phyloP scores from a whole-genome alignment of 257 asterid genomes.

The Hygrophila difformis region DNA sequence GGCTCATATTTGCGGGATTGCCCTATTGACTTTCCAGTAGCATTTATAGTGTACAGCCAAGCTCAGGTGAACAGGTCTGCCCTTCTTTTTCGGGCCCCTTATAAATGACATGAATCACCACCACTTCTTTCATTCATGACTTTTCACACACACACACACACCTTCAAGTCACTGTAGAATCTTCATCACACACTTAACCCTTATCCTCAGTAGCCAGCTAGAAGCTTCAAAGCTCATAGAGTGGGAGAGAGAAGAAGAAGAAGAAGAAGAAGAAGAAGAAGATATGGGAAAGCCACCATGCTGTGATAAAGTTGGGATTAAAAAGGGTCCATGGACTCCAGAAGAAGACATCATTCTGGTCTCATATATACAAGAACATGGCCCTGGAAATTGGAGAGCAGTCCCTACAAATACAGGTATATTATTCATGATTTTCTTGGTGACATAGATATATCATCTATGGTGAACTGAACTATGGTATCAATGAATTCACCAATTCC shows the following conservation, averaged over 20 bases:
- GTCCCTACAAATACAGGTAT: constrained; percentile 69
- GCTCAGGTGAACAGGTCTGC: constrained; percentile 26
- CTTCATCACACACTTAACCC: neutral
- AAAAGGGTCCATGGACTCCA: constrained; percentile 95
- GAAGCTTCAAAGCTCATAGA: neutral
- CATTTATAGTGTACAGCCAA: constrained; percentile 16
- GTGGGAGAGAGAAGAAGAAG: no score
- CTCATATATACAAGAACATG: constrained; percentile 69
- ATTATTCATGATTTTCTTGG: neutral
- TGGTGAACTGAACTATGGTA: neutral
- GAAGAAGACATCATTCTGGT: constrained; percentile 75
- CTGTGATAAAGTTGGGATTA: constrained; percentile 62
- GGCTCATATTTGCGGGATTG: no score
- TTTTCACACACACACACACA: constrained; percentile 4
- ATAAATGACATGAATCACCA: constrained; percentile 9
- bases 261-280: neutral
- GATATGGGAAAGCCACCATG: constrained; percentile 82
- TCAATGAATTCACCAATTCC: neutral
- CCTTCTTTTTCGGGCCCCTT: constrained; percentile 19
- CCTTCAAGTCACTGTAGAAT: constrained; percentile 14
- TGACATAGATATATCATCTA: no score
- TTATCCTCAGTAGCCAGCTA: neutral
- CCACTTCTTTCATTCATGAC: constrained; percentile 12
- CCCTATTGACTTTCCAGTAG: constrained; percentile 19
- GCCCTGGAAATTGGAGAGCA: constrained; percentile 80